Percentiles rank a stretch among this genome's conserved stretches.
Evolutionary conservation across 352 stramenopile genomes (phyloP).

Genomic region (Peronospora tabacina): DNA sequence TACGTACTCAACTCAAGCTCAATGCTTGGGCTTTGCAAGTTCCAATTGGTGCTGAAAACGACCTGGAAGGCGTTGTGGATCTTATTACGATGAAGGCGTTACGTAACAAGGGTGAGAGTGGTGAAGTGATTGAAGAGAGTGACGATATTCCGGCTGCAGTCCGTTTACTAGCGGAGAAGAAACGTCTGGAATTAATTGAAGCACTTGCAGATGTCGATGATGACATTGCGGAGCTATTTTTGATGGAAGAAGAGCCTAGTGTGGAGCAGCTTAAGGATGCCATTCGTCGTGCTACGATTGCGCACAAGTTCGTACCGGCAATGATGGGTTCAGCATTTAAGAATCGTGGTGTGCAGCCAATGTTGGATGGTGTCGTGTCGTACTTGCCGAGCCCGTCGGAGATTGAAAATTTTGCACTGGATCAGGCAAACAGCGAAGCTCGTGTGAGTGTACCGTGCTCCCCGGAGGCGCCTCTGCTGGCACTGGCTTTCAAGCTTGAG

Average conservation of each 20-base stretch:
- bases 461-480: slow-evolving; percentile 88
- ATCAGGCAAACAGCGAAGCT: slow-evolving; percentile 90
- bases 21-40: slow-evolving; percentile 95
- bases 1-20: slow-evolving; percentile 94
- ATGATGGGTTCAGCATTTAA: slow-evolving; percentile 98
- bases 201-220: slow-evolving; percentile 95
- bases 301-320: slow-evolving; percentile 97
- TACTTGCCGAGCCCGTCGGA: slow-evolving; percentile 95
- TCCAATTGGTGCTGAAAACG: slow-evolving; percentile 94
- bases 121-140: slow-evolving; percentile 79
- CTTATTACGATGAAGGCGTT: slow-evolving; percentile 89
- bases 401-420: slow-evolving; percentile 93
- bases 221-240: slow-evolving; percentile 97
- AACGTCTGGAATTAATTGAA: slow-evolving; percentile 91
- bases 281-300: slow-evolving; percentile 93
- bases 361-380: slow-evolving; percentile 96
- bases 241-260: slow-evolving; percentile 95
- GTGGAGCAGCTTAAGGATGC: slow-evolving; percentile 88
- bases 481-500: slow-evolving; percentile 99
- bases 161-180: slow-evolving; percentile 80
- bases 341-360: slow-evolving; percentile 97
- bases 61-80: slow-evolving; percentile 94
- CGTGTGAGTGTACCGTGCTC: slow-evolving; percentile 83
- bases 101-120: slow-evolving; percentile 88
- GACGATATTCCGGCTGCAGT: slow-evolving; percentile 88